Evolutionary conservation across 2,329 filamentous ascomycete genomes (phyloP).

Genomic region (Capronia epimyces): DNA sequence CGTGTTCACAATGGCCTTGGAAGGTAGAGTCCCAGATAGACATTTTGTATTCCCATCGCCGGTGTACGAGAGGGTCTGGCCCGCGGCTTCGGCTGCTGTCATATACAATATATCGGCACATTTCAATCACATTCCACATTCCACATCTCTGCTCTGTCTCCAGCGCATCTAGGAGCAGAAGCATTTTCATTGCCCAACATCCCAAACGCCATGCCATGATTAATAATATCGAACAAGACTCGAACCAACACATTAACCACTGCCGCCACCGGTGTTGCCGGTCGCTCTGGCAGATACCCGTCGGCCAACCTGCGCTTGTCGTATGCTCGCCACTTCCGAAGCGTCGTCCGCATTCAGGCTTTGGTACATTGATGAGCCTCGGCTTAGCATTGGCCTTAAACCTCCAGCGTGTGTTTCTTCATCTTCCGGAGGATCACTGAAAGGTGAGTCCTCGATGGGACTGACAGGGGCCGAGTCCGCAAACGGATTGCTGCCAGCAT

Average conservation of each 20-base stretch:
- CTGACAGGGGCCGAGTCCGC: constrained; percentile 25
- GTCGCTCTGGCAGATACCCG: constrained; percentile 22
- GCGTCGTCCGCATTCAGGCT: constrained; percentile 20
- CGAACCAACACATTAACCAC: constrained; percentile 3
- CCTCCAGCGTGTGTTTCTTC: neutral
- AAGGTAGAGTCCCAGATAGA: too few relatives aligned
- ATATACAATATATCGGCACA: neutral
- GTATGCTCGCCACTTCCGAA: constrained; percentile 26
- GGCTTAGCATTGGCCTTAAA: constrained; percentile 14
- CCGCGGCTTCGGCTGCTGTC: neutral
- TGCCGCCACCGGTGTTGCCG: constrained; percentile 1
- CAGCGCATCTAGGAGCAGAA: too few relatives aligned
- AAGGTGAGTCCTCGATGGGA: constrained; percentile 26
- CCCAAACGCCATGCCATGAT: too few relatives aligned
- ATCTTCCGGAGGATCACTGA: constrained; percentile 25
- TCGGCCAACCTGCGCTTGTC: constrained; percentile 24
- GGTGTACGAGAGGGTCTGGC: too few relatives aligned
- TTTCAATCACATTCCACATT: neutral
- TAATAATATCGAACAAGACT: too few relatives aligned
- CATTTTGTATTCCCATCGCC: too few relatives aligned
- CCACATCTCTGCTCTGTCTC: neutral
- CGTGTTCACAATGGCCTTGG: too few relatives aligned
- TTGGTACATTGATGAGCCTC: constrained; percentile 24
- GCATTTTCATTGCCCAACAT: too few relatives aligned
- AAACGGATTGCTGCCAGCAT: constrained; percentile 22